A percentile compares a stretch with the other conserved stretches of the same genome.
phyloP scores from a whole-genome alignment of 139 green algal species.

The Chlamydomonas sphaeroides region DNA sequence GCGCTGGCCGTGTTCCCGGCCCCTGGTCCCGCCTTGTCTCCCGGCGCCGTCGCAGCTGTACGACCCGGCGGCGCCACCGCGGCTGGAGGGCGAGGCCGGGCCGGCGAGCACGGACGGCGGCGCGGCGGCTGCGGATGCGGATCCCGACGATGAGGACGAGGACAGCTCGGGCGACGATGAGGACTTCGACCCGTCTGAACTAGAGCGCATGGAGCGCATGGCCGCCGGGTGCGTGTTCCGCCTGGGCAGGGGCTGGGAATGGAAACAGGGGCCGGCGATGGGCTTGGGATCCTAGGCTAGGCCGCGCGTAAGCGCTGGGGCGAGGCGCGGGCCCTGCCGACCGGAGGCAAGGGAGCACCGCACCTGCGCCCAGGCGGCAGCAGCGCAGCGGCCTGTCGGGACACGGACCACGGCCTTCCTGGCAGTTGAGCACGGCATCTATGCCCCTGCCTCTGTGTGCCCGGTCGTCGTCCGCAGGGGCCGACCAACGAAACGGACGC shows the following conservation, averaged over 20 bases:
- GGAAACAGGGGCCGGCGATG: neutral
- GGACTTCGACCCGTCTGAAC: slow-evolving; percentile 18
- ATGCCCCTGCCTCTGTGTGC: no score
- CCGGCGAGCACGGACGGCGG: neutral
- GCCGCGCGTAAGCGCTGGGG: neutral
- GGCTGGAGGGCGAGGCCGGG: neutral
- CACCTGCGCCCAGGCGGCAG: neutral
- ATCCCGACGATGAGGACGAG: slow-evolving; percentile 15
- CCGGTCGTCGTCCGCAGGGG: no score
- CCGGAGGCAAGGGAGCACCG: neutral
- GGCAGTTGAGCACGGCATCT: no score
- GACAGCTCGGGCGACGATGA: slow-evolving; percentile 36
- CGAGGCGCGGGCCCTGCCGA: no score
- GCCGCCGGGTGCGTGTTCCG: no score
- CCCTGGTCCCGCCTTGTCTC: neutral
- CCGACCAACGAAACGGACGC: no score
- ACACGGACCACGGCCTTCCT: no score
- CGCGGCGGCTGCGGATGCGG: neutral
- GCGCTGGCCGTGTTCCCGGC: neutral
- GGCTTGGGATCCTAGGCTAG: no score
- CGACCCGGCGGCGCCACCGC: slow-evolving; percentile 1
- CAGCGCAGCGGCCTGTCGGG: no score
- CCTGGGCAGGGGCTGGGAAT: neutral
- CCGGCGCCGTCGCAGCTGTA: neutral
- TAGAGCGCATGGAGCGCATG: neutral